A percentile compares a stretch with the other conserved stretches of the same genome.
phyloP scores from a whole-genome alignment of 352 stramenopile genomes.

The Phytophthora citricola region DNA sequence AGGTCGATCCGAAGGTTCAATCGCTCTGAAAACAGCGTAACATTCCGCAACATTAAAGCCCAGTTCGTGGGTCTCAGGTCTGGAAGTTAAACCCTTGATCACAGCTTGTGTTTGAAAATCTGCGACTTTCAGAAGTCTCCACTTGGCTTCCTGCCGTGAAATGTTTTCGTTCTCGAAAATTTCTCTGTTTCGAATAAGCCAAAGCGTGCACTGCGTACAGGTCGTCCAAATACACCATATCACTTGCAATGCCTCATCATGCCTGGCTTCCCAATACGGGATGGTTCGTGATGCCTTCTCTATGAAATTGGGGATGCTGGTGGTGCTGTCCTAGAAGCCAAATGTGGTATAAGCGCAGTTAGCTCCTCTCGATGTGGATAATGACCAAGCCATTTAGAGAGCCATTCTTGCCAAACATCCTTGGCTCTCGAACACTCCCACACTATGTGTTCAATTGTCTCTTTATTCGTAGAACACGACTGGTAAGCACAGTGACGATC shows the following conservation, averaged over 20 bases:
- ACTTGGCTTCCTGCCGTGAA: neutral
- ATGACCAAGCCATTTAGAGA: neutral
- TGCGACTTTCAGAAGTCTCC: neutral
- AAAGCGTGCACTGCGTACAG: neutral
- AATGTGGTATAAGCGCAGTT: neutral
- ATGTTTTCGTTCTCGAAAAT: neutral
- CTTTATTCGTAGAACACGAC: neutral
- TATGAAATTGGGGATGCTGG: neutral
- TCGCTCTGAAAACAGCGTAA: neutral
- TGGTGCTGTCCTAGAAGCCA: neutral
- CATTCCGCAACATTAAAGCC: neutral
- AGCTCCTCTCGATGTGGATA: neutral
- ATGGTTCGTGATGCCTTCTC: neutral
- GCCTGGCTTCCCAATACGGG: neutral
- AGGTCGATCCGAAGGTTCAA: neutral
- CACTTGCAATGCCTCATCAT: neutral
- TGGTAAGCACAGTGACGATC: neutral
- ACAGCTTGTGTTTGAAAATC: neutral
- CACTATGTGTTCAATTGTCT: slow-evolving; percentile 1
- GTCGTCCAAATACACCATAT: neutral
- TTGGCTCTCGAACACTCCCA: neutral
- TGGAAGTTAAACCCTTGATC: neutral
- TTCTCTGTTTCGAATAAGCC: neutral
- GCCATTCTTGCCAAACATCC: neutral
- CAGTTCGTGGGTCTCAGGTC: neutral